phyloP scores from a whole-genome alignment of 2,329 filamentous ascomycete genomes.

The Dactylonectria estremocensis region DNA sequence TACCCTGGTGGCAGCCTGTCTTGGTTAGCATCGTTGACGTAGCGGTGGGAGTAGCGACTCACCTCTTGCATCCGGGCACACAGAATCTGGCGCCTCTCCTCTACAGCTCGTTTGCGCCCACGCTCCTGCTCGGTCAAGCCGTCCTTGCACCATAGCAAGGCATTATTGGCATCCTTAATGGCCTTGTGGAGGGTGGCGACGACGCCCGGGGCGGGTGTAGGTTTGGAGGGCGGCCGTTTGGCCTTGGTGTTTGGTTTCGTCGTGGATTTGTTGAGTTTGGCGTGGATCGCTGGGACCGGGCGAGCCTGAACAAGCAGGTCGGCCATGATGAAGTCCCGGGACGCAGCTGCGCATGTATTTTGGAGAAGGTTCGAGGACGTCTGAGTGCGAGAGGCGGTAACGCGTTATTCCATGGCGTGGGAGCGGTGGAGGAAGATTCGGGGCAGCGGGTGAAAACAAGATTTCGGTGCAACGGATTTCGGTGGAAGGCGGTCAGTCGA shows the following conservation, averaged over 20 bases:
- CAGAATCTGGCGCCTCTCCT: conserved; percentile 75
- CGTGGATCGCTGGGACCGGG: conserved; percentile 41
- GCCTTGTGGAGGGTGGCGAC: conserved; percentile 50
- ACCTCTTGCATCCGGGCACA: conserved; percentile 77
- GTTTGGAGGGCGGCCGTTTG: conserved; percentile 35
- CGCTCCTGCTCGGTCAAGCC: conserved; percentile 67
- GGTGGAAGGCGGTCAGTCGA: not conserved
- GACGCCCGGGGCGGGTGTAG: conserved; percentile 36
- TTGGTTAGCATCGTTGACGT: conserved; percentile 21
- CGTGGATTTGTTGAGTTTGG: conserved; percentile 33
- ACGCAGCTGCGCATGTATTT: conserved; percentile 32
- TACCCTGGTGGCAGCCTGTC: conserved; percentile 75
- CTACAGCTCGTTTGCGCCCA: conserved; percentile 61
- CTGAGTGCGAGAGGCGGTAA: conserved; percentile 32
- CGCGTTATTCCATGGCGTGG: conserved; percentile 26
- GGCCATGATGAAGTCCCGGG: conserved; percentile 42
- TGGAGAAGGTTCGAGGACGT: conserved; percentile 10
- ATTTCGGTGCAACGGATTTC: not conserved
- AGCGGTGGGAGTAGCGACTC: conserved; percentile 48
- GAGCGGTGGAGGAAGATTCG: not conserved
- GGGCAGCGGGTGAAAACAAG: not conserved
- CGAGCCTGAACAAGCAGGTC: conserved; percentile 48
- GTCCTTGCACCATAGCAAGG: conserved; percentile 66
- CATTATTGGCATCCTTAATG: conserved; percentile 58
- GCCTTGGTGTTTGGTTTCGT: conserved; percentile 45